Percentiles rank a stretch among this genome's conserved stretches.
phyloP scores from a whole-genome alignment of 2,329 filamentous ascomycete genomes.

The Chalaropsis thielavioides region DNA sequence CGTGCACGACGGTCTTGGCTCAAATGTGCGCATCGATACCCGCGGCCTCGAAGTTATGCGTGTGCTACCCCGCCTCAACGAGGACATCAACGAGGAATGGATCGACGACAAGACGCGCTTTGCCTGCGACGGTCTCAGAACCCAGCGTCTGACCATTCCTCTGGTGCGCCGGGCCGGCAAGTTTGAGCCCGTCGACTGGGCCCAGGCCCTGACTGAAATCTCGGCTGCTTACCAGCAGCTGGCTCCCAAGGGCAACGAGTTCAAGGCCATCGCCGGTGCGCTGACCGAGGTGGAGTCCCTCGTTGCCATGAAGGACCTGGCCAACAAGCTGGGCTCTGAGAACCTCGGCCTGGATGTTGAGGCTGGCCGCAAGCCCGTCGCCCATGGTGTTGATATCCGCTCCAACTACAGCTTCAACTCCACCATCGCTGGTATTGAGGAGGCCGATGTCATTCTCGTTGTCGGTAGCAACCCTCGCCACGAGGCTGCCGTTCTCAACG shows the following conservation, averaged over 20 bases:
- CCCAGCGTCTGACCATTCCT: conserved; percentile 85
- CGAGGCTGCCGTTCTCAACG: conserved; percentile 89
- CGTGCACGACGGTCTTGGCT: conserved; percentile 81
- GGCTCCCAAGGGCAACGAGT: conserved; percentile 77
- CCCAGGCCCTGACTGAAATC: conserved; percentile 84
- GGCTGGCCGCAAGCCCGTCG: conserved; percentile 64
- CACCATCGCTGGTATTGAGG: conserved; percentile 81
- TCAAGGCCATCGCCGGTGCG: conserved; percentile 87
- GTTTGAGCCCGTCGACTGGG: conserved; percentile 88
- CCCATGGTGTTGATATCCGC: conserved; percentile 84
- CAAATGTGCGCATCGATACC: conserved; percentile 86
- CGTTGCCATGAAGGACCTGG: conserved; percentile 92
- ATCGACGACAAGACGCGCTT: conserved; percentile 98
- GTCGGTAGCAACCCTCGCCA: conserved; percentile 91
- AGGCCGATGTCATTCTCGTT: conserved; percentile 81
- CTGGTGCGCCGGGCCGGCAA: conserved; percentile 77
- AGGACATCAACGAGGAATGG: conserved; percentile 99
- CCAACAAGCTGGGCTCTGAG: conserved; percentile 91
- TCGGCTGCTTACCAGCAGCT: conserved; percentile 64
- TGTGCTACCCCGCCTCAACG: conserved; percentile 80
- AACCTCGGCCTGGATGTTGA: conserved; percentile 89
- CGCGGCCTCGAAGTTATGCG: conserved; percentile 94
- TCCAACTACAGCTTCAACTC: conserved; percentile 97
- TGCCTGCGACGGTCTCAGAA: conserved; percentile 91
- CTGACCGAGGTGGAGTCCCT: conserved; percentile 85